phyloP scores from a whole-genome alignment of 2,329 filamentous ascomycete species.

The Fonsecaea pugnacius region DNA sequence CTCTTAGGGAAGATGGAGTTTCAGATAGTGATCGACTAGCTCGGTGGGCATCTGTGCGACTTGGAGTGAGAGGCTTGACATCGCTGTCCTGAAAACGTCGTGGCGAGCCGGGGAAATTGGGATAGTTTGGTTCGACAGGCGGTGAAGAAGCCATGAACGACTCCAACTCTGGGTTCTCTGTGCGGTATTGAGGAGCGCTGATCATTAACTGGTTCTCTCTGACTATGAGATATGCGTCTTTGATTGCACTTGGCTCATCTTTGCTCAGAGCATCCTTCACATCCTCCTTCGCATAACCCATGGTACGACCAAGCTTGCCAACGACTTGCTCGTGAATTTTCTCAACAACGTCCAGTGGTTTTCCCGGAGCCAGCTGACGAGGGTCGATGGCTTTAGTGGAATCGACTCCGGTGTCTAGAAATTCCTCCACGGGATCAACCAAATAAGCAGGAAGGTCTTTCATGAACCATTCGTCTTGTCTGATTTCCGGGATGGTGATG shows the following conservation, averaged over 20 bases:
- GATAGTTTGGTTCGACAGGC: slow-evolving; percentile 50
- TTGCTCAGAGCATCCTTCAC: slow-evolving; percentile 92
- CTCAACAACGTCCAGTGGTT: slow-evolving; percentile 78
- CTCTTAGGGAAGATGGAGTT: slow-evolving; percentile 30
- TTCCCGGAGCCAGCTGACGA: slow-evolving; percentile 77
- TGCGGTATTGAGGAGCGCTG: slow-evolving; percentile 59
- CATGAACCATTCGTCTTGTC: slow-evolving; percentile 91
- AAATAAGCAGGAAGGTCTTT: slow-evolving; percentile 86
- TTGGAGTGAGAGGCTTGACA: slow-evolving; percentile 36
- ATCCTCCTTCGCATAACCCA: slow-evolving; percentile 95
- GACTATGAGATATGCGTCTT: slow-evolving; percentile 98
- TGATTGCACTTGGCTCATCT: slow-evolving; percentile 94
- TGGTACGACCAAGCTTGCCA: slow-evolving; percentile 93
- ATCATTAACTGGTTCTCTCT: slow-evolving; percentile 94
- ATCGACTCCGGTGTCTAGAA: slow-evolving; percentile 90
- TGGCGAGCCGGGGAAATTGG: slow-evolving; percentile 35
- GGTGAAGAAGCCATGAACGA: slow-evolving; percentile 62
- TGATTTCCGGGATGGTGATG: slow-evolving; percentile 91
- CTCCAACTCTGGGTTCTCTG: slow-evolving; percentile 51
- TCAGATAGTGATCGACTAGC: slow-evolving; percentile 36
- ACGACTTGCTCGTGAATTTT: slow-evolving; percentile 91
- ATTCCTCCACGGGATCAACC: slow-evolving; percentile 84
- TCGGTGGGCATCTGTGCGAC: slow-evolving; percentile 26
- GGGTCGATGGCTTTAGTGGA: slow-evolving; percentile 88
- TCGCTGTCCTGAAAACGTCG: slow-evolving; percentile 25